Conservation (phyloP, 2,329 filamentous ascomycete species). For the Trichophyton rubrum region DNA sequence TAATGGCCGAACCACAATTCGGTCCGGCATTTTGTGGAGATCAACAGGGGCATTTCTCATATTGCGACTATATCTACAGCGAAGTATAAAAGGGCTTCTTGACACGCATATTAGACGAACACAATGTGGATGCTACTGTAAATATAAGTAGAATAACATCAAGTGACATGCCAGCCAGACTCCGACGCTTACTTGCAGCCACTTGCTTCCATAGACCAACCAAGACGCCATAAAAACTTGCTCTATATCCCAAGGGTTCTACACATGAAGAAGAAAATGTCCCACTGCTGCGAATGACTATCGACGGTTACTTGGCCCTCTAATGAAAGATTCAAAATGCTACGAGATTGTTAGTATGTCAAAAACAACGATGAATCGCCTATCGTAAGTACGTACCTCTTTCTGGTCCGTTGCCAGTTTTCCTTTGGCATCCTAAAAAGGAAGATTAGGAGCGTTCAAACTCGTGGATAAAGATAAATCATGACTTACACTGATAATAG, state of each 20-base stretch:
- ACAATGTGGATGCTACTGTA: neutral
- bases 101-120: neutral
- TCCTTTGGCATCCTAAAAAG: constrained; percentile 32
- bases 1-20: neutral
- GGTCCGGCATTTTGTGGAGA: neutral
- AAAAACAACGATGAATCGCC: neutral
- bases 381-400: constrained; percentile 24
- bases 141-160: neutral
- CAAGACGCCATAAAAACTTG: neutral
- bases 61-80: neutral
- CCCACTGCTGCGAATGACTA: neutral
- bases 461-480: constrained; percentile 9
- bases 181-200: neutral
- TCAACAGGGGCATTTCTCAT: neutral
- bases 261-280: neutral
- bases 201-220: neutral
- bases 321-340: constrained; percentile 30
- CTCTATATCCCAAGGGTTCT: neutral
- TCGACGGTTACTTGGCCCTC: neutral
- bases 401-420: constrained; percentile 55
- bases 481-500: constrained; percentile 60
- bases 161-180: neutral
- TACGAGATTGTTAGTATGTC: constrained; percentile 15
- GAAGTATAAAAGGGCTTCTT: neutral
- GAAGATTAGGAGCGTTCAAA: neutral